These are phyloP conservation scores for Mesotaenium endlicherianum DNA, from an alignment of 139 green algal species.

Conservation along the genomic window DNA sequence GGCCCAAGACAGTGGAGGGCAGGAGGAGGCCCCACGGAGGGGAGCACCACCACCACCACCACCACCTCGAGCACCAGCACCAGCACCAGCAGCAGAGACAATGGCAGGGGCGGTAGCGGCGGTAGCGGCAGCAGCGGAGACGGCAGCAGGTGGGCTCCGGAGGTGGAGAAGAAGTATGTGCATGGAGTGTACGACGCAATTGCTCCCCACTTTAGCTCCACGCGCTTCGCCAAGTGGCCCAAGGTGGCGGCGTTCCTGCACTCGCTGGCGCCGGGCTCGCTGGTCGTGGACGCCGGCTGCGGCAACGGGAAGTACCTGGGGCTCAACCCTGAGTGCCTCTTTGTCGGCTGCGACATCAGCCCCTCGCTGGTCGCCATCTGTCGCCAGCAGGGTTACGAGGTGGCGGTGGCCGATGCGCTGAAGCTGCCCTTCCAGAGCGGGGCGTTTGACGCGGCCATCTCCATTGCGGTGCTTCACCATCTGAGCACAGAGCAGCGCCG, in stretches of 20 bases:
- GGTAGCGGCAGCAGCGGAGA: too few species aligned
- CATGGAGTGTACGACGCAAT: conserved; percentile 93
- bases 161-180: conserved; percentile 65
- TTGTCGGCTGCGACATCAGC: conserved; percentile 44
- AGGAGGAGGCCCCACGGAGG: too few species aligned
- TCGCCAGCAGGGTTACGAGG: conserved; percentile 60
- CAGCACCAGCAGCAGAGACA: too few species aligned
- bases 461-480: conserved; percentile 97
- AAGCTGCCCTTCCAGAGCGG: conserved; percentile 68
- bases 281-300: conserved; percentile 91
- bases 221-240: conserved; percentile 82
- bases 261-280: conserved; percentile 57
- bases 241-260: conserved; percentile 83
- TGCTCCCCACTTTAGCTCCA: conserved; percentile 90
- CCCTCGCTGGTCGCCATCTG: conserved; percentile 27
- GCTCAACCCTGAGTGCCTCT: background rate
- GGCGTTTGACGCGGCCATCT: conserved; percentile 83
- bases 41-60: too few species aligned
- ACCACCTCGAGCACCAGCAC: too few species aligned
- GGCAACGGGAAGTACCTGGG: conserved; percentile 97
- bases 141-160: conserved; percentile 7
- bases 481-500: conserved; percentile 70
- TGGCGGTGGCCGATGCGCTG: conserved; percentile 79
- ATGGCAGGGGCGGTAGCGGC: too few species aligned
- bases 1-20: too few species aligned